These are phyloP conservation scores for Aspergillus affinis DNA, from an alignment of 495 filamentous ascomycete species.

Conservation along the genomic window DNA sequence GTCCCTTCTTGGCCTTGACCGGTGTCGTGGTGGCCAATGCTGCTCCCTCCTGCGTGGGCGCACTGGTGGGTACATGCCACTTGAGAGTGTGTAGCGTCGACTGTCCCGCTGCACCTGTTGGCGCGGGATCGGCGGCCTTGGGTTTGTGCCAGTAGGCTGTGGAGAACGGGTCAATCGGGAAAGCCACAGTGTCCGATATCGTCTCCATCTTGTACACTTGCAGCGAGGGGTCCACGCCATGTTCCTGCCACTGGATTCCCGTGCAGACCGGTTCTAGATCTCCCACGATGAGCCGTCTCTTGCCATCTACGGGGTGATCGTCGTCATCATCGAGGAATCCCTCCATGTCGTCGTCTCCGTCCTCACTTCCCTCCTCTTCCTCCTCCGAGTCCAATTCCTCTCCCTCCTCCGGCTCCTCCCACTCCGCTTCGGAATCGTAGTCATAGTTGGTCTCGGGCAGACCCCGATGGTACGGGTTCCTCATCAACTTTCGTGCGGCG, in stretches of 20 bases:
- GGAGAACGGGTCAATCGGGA: conserved; percentile 83
- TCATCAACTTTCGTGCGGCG: conserved; percentile 58
- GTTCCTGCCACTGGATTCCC: conserved; percentile 80
- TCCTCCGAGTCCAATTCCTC: conserved; percentile 76
- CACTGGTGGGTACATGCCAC: conserved; percentile 10
- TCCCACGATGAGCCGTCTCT: conserved; percentile 53
- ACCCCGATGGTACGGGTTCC: conserved; percentile 63
- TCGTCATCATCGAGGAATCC: conserved; percentile 56
- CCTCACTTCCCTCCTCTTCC: conserved; percentile 64
- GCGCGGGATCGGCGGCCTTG: conserved; percentile 23
- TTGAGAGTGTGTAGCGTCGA: conserved; percentile 31
- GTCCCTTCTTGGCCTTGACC: conserved; percentile 35
- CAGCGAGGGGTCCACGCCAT: conserved; percentile 43
- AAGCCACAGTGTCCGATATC: conserved; percentile 53
- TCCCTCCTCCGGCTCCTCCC: conserved; percentile 80
- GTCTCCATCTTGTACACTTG: conserved; percentile 67
- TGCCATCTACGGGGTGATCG: conserved; percentile 38
- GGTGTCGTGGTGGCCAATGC: conserved; percentile 12
- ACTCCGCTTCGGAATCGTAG: conserved; percentile 96
- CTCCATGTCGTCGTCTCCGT: conserved; percentile 55
- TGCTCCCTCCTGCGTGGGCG: conserved; percentile 12
- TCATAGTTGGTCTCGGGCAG: conserved; percentile 81
- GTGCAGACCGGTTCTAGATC: conserved; percentile 74
- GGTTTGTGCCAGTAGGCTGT: conserved; percentile 71
- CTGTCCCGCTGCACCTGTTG: conserved; percentile 14